Percentiles rank a stretch among this genome's conserved stretches.
Conservation (phyloP, 768 basidiomycete species). For the Mycena rebaudengoi region DNA sequence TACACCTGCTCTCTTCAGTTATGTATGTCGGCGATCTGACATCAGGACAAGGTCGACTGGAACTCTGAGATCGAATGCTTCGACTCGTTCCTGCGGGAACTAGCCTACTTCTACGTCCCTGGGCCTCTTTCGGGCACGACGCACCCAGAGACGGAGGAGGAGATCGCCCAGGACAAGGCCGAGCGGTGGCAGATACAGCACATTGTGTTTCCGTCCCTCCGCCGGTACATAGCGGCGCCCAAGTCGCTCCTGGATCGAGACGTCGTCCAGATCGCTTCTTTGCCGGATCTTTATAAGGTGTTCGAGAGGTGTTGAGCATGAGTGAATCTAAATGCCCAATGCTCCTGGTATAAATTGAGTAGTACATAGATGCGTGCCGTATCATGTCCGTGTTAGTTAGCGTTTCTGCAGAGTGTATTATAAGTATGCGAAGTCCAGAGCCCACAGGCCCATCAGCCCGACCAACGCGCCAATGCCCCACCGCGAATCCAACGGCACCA, state of each 20-base stretch:
- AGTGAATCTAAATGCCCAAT: not conserved
- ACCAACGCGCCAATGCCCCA: not conserved
- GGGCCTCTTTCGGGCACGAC: conserved; percentile 50
- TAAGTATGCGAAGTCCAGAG: conserved; percentile 5
- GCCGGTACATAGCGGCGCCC: conserved; percentile 76
- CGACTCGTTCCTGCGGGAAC: conserved; percentile 82
- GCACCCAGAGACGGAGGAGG: conserved; percentile 35
- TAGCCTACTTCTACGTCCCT: conserved; percentile 91
- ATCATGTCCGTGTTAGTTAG: not conserved
- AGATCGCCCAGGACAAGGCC: conserved; percentile 59
- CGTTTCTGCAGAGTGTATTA: too few relatives aligned
- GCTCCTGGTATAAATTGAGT: too few relatives aligned
- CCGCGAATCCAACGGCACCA: not conserved
- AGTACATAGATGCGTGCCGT: too few relatives aligned
- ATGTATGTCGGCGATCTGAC: not conserved
- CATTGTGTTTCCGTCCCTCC: conserved; percentile 86
- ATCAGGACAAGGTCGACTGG: conserved; percentile 81
- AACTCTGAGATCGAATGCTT: conserved; percentile 86
- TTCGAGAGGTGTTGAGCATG: conserved; percentile 85
- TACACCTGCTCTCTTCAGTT: conserved; percentile 35
- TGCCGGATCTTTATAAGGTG: conserved; percentile 93
- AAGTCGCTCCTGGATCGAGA: conserved; percentile 74
- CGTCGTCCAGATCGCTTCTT: conserved; percentile 86
- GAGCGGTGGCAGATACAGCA: conserved; percentile 91
- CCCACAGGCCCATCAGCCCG: conserved; percentile 2